A percentile compares a stretch with the other conserved stretches of the same genome.
Conservation (phyloP, 225 moss, liverwort and hornwort genomes). For the Thuidium tamariscinum region DNA sequence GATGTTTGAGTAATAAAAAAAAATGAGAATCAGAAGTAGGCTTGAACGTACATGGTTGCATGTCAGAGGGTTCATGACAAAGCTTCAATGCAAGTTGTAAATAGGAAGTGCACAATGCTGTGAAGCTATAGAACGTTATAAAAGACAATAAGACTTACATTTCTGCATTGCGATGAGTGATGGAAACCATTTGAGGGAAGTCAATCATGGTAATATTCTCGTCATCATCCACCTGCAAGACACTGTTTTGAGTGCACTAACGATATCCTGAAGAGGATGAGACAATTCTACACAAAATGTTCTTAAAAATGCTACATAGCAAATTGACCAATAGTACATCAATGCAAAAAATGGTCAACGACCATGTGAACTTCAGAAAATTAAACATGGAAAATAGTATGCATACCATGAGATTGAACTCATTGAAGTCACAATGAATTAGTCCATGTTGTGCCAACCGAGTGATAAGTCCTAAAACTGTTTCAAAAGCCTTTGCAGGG, state of each 20-base stretch:
- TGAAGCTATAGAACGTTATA: background rate
- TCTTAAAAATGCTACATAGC: background rate
- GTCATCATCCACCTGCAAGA: constrained; percentile 62
- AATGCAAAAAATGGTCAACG: background rate
- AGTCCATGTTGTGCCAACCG: constrained; percentile 80
- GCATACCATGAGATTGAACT: constrained; percentile 80
- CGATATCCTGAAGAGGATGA: background rate
- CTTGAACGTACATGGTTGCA: background rate
- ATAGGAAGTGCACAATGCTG: background rate
- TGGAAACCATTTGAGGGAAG: constrained; percentile 98
- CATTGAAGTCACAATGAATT: constrained; percentile 86
- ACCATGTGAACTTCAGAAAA: background rate
- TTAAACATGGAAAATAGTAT: background rate
- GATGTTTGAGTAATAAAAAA: background rate
- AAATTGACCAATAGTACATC: background rate
- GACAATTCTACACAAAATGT: background rate
- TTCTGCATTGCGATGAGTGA: constrained; percentile 90
- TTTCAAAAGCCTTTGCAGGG: constrained; percentile 50
- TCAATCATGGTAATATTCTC: constrained; percentile 93
- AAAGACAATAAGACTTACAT: constrained; percentile 41
- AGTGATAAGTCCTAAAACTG: constrained; percentile 60
- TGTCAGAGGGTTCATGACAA: background rate
- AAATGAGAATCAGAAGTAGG: background rate
- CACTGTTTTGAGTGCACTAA: background rate
- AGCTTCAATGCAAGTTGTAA: background rate